Conservation (phyloP, 139 green algal genomes). For the Chlorella sp. region DNA sequence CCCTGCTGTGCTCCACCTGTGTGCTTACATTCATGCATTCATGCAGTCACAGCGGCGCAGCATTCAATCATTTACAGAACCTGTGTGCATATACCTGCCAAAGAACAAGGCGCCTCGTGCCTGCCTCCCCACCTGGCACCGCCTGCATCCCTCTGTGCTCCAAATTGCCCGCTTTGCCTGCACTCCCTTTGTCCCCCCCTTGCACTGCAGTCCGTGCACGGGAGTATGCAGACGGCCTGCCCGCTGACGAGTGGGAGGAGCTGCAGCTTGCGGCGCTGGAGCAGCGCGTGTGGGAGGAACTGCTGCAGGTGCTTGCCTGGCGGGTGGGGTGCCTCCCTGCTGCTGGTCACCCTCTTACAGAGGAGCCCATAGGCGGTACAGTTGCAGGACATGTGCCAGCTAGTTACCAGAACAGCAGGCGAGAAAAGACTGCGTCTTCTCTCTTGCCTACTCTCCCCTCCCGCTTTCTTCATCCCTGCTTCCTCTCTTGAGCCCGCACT, state of each 20-base stretch:
- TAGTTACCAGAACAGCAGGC: too few species aligned
- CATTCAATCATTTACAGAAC: too few species aligned
- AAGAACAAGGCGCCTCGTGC: too few species aligned
- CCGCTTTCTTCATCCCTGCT: not conserved
- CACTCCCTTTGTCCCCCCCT: not conserved
- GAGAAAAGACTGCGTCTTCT: too few species aligned
- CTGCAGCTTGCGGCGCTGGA: slow-evolving; percentile 6
- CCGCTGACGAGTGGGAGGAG: not conserved
- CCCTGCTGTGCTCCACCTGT: too few species aligned
- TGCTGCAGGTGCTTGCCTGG: not conserved
- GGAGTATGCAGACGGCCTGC: not conserved
- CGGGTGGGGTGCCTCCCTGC: too few species aligned
- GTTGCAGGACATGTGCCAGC: too few species aligned
- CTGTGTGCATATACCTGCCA: not conserved
- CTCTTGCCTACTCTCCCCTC: not conserved
- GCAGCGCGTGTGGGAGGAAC: not conserved
- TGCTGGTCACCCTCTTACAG: too few species aligned
- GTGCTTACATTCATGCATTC: too few species aligned
- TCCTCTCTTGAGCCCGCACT: not conserved
- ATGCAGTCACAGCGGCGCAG: too few species aligned
- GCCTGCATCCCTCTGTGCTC: not conserved
- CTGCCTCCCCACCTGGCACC: not conserved
- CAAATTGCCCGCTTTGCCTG: too few species aligned
- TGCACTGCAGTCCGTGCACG: not conserved
- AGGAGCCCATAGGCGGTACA: too few species aligned